Evolutionary conservation across 345 rosid species (phyloP).

Genomic region (Pelargonium nanum): DNA sequence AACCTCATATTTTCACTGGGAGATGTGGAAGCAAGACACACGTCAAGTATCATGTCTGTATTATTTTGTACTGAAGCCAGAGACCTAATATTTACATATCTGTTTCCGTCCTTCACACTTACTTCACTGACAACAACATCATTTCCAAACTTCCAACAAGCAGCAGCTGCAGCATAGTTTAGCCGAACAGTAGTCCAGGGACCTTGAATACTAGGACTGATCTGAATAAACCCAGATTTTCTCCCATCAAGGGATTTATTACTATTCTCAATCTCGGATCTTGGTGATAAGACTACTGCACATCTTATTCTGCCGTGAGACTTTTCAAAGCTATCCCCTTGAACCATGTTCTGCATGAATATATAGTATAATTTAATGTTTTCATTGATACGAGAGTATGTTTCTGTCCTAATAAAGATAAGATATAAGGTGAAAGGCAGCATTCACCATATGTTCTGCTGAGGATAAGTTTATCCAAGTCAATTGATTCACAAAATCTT

Average conservation of each 20-base stretch:
- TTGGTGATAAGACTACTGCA: slow-evolving; percentile 50
- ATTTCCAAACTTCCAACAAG: slow-evolving; percentile 89
- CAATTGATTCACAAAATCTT: slow-evolving; percentile 41
- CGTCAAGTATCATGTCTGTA: slow-evolving; percentile 57
- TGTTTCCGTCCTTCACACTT: slow-evolving; percentile 63
- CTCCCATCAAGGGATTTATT: slow-evolving; percentile 24
- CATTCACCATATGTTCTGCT: slow-evolving; percentile 38
- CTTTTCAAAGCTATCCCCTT: slow-evolving; percentile 9
- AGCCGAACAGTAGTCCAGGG: slow-evolving; percentile 94
- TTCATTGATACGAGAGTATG: background rate
- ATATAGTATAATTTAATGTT: background rate
- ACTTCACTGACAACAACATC: slow-evolving; percentile 95
- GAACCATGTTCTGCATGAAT: background rate
- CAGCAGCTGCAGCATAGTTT: slow-evolving; percentile 91
- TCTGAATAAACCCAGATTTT: slow-evolving; percentile 80
- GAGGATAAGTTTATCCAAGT: slow-evolving; percentile 61
- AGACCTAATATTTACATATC: slow-evolving; percentile 80
- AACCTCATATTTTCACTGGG: slow-evolving; percentile 15
- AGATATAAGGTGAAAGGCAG: background rate
- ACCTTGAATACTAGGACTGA: slow-evolving; percentile 81
- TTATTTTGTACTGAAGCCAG: slow-evolving; percentile 65
- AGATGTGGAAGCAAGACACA: slow-evolving; percentile 50
- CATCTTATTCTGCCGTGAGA: slow-evolving; percentile 60
- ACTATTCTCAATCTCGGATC: slow-evolving; percentile 35
- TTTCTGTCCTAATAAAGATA: background rate